Evolutionary conservation across 1,139 yeast genomes (phyloP).

Genomic region (Diutina neorugosa): DNA sequence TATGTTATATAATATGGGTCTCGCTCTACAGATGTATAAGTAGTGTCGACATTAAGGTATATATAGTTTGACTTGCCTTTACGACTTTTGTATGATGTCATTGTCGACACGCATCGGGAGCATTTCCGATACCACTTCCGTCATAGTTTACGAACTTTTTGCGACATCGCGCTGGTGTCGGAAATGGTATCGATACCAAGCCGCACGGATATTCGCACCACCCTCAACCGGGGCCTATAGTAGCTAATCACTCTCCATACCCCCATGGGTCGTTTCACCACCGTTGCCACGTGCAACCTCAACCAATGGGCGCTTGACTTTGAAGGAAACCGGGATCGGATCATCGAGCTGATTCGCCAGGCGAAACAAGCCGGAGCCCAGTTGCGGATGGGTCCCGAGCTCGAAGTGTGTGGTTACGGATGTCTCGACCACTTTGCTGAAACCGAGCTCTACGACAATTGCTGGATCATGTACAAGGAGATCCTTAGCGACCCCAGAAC

Average conservation of each 20-base stretch:
- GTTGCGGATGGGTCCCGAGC: constrained; percentile 92
- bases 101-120: too few relatives aligned
- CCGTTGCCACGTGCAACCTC: constrained; percentile 55
- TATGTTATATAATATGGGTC: too few relatives aligned
- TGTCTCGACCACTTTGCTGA: constrained; percentile 93
- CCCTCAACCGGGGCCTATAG: too few relatives aligned
- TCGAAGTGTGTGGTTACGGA: constrained; percentile 90
- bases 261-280: constrained; percentile 15
- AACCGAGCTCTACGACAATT: constrained; percentile 75
- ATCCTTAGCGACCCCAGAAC: constrained; percentile 58
- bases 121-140: too few relatives aligned
- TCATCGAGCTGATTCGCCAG: constrained; percentile 60
- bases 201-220: too few relatives aligned
- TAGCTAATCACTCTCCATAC: neutral
- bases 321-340: constrained; percentile 92
- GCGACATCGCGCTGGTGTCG: too few relatives aligned
- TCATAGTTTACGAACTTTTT: too few relatives aligned
- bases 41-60: too few relatives aligned
- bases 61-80: too few relatives aligned
- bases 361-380: constrained; percentile 72
- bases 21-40: too few relatives aligned
- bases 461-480: constrained; percentile 88
- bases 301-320: constrained; percentile 99
- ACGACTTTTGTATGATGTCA: too few relatives aligned
- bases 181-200: too few relatives aligned